Base-by-base conservation (phyloP, 176 grass and related monocot genomes). In the Carex kokanica region DNA sequence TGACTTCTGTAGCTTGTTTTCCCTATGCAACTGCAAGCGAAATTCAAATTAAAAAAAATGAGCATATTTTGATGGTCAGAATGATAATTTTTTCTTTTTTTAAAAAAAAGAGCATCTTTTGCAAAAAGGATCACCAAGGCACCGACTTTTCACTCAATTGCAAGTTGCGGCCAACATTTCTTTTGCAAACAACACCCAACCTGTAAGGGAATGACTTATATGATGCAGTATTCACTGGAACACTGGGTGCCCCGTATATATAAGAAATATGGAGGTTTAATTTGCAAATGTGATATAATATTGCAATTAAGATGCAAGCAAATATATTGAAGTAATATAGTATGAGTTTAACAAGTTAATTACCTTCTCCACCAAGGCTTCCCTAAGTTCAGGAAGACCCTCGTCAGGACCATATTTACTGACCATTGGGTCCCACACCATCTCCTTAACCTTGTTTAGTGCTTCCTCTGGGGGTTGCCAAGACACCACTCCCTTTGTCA, bases 391-490 rank as follows among this genome's bases (percentile, higher is more conserved):
- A 57, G 88, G 86, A 79, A 99, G 77, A 65, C 96, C 96, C 49
- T 99, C 96, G 82, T 99, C 96, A 78, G 91, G 87, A 75, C 96
- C 96, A 86, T 99, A 99, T 83, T 59, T 89, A 84, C 93, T 99
- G 63, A 58, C 18, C 15, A 81, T 61, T 66, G 96, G 96, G 64
- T 93, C 89, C 88, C 93, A 89, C 62, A 99, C 36, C 64, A 91
- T 71, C 38, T 99, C 85, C 72, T 99, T 91, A 5, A 90, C 81
- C 82, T 93, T 95, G 24, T 83, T 85, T 43, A 99, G 15, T 81
- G 96, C 93, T 67, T 83, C 12, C 81, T 92, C 89, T 16, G 96
- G 96, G 63, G 96, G 93, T 86, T 93, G 91, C 96, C 96, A 99
- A 70, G 95, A 95, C 85, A 99, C 96, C 84, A 99, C 60, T 83